Evolutionary conservation across 371 early-diverging fungal genomes (phyloP).

Genomic region (Haplosporangium sp.): DNA sequence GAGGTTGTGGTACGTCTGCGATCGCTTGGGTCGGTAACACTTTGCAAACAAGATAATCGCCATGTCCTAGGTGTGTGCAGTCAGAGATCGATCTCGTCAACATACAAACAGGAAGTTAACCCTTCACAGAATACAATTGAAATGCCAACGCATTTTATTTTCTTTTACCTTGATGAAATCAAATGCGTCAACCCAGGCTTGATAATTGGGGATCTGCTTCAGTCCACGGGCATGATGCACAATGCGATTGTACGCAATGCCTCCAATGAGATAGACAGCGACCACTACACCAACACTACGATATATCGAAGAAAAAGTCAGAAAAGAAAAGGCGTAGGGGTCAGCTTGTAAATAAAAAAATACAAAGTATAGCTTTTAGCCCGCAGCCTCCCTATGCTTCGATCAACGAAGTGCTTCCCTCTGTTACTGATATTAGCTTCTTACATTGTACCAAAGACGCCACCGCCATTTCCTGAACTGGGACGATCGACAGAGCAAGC

Average conservation of each 20-base stretch:
- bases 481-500: constrained; percentile 46
- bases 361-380: background rate
- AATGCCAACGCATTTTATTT: no score
- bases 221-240: constrained; percentile 69
- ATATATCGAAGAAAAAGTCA: background rate
- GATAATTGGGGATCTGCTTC: constrained; percentile 65
- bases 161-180: constrained; percentile 65
- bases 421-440: constrained; percentile 3
- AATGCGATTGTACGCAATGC: constrained; percentile 68
- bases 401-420: no score
- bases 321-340: background rate
- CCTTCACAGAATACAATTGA: background rate
- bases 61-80: constrained; percentile 35
- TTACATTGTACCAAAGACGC: constrained; percentile 70
- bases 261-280: constrained; percentile 66
- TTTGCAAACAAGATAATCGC: constrained; percentile 43
- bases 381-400: background rate
- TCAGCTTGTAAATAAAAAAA: background rate
- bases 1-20: constrained; percentile 53
- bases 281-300: constrained; percentile 59
- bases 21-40: constrained; percentile 50
- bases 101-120: background rate
- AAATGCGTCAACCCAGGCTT: constrained; percentile 48
- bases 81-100: background rate
- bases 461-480: constrained; percentile 58